phyloP scores from a whole-genome alignment of 306 rosid species.

The Trichosanthes cucumerina region DNA sequence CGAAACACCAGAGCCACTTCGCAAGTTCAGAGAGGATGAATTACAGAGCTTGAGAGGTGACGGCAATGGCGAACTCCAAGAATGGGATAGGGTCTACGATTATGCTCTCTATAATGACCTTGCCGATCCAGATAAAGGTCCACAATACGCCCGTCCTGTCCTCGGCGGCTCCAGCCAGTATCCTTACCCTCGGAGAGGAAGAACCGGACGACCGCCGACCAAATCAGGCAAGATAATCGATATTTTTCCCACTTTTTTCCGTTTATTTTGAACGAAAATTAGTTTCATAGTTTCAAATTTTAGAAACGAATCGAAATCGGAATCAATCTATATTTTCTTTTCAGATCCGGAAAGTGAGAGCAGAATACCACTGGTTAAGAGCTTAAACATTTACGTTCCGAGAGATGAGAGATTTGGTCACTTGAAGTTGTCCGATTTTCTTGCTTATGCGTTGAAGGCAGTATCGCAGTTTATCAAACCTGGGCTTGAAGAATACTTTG shows the following conservation, averaged over 20 bases:
- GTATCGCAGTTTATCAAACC: slow-evolving; percentile 57
- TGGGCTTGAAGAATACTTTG: slow-evolving; percentile 49
- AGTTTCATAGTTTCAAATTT: not conserved
- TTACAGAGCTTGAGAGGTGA: slow-evolving; percentile 49
- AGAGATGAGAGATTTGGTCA: slow-evolving; percentile 81
- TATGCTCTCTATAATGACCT: slow-evolving; percentile 70
- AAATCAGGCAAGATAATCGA: slow-evolving; percentile 27
- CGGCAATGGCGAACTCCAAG: slow-evolving; percentile 56
- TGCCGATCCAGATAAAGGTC: slow-evolving; percentile 38
- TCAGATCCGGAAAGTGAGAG: slow-evolving; percentile 56
- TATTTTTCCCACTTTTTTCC: not conserved
- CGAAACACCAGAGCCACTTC: slow-evolving; percentile 51
- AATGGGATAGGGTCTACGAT: slow-evolving; percentile 67
- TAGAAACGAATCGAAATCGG: not conserved
- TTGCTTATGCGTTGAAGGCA: slow-evolving; percentile 63
- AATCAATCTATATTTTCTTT: not conserved
- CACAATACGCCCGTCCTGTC: slow-evolving; percentile 35
- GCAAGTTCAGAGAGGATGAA: slow-evolving; percentile 41
- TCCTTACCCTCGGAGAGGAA: slow-evolving; percentile 79
- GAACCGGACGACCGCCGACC: slow-evolving; percentile 52
- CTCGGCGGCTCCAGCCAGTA: slow-evolving; percentile 51
- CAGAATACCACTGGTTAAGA: slow-evolving; percentile 33
- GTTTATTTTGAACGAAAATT: not conserved
- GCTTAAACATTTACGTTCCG: slow-evolving; percentile 76
- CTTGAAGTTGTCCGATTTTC: slow-evolving; percentile 70